Conservation (phyloP, 495 filamentous ascomycete genomes). For the Hypoxylon lenormandii region DNA sequence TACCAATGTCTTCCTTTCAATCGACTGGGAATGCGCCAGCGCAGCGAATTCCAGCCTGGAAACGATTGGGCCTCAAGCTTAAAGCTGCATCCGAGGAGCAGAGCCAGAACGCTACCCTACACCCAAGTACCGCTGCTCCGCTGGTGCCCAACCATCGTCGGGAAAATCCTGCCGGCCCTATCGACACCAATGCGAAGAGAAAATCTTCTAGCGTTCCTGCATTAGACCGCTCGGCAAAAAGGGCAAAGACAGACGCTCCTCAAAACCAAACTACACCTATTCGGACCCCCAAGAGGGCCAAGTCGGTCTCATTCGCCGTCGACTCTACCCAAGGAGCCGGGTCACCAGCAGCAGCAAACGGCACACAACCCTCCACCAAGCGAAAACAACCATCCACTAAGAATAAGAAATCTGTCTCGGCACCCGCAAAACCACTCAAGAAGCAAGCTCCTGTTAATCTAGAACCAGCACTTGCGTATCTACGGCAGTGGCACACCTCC, state of each 20-base stretch:
- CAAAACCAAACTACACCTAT: slow-evolving; percentile 41
- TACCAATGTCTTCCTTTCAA: slow-evolving; percentile 48
- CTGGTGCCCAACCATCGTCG: slow-evolving; percentile 49
- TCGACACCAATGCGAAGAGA: slow-evolving; percentile 47
- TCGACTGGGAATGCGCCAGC: slow-evolving; percentile 49
- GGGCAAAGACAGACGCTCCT: slow-evolving; percentile 43
- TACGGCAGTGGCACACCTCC: slow-evolving; percentile 74
- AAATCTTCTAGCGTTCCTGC: slow-evolving; percentile 52
- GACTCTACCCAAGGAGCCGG: slow-evolving; percentile 70
- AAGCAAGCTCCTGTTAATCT: slow-evolving; percentile 57
- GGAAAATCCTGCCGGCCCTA: slow-evolving; percentile 40
- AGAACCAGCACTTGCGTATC: slow-evolving; percentile 76
- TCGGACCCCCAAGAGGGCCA: slow-evolving; percentile 60
- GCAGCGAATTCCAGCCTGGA: slow-evolving; percentile 76
- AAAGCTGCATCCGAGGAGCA: slow-evolving; percentile 66
- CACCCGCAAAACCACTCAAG: slow-evolving; percentile 46
- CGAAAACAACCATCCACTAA: slow-evolving; percentile 49
- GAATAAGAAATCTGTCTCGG: slow-evolving; percentile 50
- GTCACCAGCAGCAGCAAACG: slow-evolving; percentile 42
- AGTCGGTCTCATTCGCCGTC: slow-evolving; percentile 82
- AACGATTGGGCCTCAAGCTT: slow-evolving; percentile 79
- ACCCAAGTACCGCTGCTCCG: slow-evolving; percentile 38
- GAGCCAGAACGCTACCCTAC: slow-evolving; percentile 47
- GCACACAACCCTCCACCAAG: slow-evolving; percentile 49
- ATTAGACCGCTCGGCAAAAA: slow-evolving; percentile 52